Evolutionary conservation across 768 basidiomycete genomes (phyloP).

Genomic region (Naganishia friedmannii): DNA sequence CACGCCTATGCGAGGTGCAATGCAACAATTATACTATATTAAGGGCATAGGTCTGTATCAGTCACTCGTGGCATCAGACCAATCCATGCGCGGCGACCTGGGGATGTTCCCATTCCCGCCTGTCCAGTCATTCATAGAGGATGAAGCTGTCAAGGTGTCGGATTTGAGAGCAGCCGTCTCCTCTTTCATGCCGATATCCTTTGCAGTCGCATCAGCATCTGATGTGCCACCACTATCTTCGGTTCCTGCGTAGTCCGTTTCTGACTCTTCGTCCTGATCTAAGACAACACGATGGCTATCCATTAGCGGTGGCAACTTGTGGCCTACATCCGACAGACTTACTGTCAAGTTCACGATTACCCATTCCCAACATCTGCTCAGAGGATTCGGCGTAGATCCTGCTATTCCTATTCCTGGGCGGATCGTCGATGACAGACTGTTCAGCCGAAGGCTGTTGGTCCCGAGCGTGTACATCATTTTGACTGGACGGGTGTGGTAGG

Average conservation of each 20-base stretch:
- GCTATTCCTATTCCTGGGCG: constrained; percentile 65
- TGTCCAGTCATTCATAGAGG: neutral
- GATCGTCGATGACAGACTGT: neutral
- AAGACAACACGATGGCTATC: neutral
- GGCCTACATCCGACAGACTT: constrained; percentile 44
- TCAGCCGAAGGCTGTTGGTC: neutral
- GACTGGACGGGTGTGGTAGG: neutral
- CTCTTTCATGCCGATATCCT: neutral
- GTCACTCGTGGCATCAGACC: neutral
- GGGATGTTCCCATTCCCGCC: constrained; percentile 3
- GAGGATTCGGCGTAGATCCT: constrained; percentile 78
- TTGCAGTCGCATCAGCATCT: constrained; percentile 8
- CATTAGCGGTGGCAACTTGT: neutral
- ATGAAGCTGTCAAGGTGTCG: constrained; percentile 1
- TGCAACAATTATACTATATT: constrained; percentile 14
- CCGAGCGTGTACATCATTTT: constrained; percentile 49
- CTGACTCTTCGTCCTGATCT: constrained; percentile 18
- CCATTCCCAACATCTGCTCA: constrained; percentile 73
- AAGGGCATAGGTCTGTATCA: constrained; percentile 9
- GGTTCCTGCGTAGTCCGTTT: constrained; percentile 13
- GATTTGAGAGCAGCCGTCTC: neutral
- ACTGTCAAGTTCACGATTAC: constrained; percentile 68
- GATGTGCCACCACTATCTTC: neutral
- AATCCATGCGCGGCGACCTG: constrained; percentile 22
- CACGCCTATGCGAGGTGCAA: neutral